These are phyloP conservation scores for Turritis glabra DNA, from an alignment of 345 rosid genomes.

Conservation along the genomic window DNA sequence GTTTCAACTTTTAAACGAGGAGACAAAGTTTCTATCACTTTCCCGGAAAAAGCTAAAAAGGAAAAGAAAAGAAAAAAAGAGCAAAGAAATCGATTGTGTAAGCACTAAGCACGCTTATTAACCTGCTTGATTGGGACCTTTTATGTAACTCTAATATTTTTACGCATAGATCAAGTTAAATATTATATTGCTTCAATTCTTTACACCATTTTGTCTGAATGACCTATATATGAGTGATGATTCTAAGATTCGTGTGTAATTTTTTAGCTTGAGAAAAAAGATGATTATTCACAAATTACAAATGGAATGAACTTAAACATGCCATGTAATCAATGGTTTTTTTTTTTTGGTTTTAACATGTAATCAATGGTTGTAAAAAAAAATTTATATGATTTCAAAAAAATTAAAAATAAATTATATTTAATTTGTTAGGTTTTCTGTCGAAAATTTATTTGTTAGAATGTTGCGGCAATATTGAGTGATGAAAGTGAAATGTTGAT, in stretches of 20 bases:
- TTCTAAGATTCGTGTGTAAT: too few relatives aligned
- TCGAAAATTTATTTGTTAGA: not conserved
- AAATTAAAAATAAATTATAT: too few relatives aligned
- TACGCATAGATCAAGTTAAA: not conserved
- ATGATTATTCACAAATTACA: too few relatives aligned
- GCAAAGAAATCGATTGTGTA: not conserved
- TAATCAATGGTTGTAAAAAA: not conserved
- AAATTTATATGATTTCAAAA: too few relatives aligned
- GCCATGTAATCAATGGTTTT: not conserved
- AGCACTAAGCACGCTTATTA: slow-evolving; percentile 29
- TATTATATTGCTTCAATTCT: not conserved
- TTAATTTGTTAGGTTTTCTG: not conserved
- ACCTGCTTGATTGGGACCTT: slow-evolving; percentile 7
- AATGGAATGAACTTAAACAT: not conserved
- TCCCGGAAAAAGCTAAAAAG: slow-evolving; percentile 27
- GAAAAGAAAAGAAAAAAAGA: not conserved
- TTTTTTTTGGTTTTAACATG: too few relatives aligned
- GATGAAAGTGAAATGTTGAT: slow-evolving; percentile 6
- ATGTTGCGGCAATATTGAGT: not conserved
- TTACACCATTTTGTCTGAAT: not conserved
- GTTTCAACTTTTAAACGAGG: slow-evolving; percentile 12
- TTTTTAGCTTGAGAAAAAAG: too few relatives aligned
- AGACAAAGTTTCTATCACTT: slow-evolving; percentile 37
- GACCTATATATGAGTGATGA: too few relatives aligned
- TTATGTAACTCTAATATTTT: not conserved